phyloP scores from a whole-genome alignment of 768 basidiomycete species.

The Suillus paluster region DNA sequence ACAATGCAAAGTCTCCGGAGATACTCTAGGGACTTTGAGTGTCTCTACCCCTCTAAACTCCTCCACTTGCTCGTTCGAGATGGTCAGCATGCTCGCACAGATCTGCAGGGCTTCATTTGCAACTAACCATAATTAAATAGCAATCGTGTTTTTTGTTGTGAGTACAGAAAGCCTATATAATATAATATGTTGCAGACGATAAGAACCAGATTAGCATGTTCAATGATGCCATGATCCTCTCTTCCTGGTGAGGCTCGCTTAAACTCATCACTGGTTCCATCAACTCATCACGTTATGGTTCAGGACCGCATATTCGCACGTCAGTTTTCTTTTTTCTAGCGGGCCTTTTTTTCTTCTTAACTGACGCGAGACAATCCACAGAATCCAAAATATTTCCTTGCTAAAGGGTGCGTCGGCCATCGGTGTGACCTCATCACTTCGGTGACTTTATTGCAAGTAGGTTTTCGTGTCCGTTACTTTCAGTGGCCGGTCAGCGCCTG shows the following conservation, averaged over 20 bases:
- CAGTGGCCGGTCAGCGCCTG: constrained; percentile 21
- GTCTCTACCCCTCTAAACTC: constrained; percentile 9
- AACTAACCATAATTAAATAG: constrained; percentile 1
- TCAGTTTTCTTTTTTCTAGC: neutral
- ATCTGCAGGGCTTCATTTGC: neutral
- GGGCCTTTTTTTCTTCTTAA: neutral
- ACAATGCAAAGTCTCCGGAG: constrained; percentile 15
- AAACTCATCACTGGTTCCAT: no score
- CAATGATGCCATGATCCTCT: constrained; percentile 8
- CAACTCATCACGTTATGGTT: no score
- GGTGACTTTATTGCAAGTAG: constrained; percentile 6
- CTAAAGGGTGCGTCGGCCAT: constrained; percentile 4
- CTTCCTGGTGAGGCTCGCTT: constrained; percentile 20
- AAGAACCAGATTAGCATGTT: constrained; percentile 6
- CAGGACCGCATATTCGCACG: no score
- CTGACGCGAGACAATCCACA: constrained; percentile 1
- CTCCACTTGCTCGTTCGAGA: constrained; percentile 9
- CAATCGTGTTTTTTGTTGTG: constrained; percentile 7
- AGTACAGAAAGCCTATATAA: neutral
- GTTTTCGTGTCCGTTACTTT: constrained; percentile 18
- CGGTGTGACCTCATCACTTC: neutral
- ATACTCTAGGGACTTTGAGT: neutral
- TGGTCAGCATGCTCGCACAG: constrained; percentile 5
- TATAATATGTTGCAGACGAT: neutral
- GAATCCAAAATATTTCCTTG: constrained; percentile 17